Conservation (phyloP, 108 stramenopile species). For the Nitzschia sp. region DNA sequence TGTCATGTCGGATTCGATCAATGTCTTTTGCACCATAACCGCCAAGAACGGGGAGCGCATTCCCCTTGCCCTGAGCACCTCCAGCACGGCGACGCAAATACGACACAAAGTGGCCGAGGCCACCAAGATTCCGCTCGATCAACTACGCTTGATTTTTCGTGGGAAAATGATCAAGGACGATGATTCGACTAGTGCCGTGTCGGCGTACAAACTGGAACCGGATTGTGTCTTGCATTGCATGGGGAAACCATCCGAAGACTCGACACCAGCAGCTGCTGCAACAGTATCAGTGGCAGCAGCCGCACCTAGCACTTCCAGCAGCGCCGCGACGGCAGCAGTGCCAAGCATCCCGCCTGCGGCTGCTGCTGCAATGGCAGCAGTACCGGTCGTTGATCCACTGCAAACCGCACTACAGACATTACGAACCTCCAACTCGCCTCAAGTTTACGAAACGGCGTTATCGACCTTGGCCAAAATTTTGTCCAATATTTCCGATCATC, state of each 20-base stretch:
- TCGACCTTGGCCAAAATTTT: conserved; percentile 70
- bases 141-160: conserved; percentile 75
- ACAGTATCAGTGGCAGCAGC: conserved; percentile 22
- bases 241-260: conserved; percentile 61
- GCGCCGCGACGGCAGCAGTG: conserved; percentile 15
- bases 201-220: conserved; percentile 66
- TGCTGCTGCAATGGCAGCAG: conserved; percentile 12
- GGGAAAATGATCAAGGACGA: conserved; percentile 72
- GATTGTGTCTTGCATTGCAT: conserved; percentile 87
- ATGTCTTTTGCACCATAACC: conserved; percentile 37
- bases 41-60: conserved; percentile 34
- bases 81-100: conserved; percentile 45
- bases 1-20: conserved; percentile 6
- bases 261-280: conserved; percentile 17
- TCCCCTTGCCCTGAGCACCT: conserved; percentile 8
- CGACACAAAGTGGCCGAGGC: conserved; percentile 46
- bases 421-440: conserved; percentile 38
- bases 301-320: neutral
- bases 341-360: conserved; percentile 24
- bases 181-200: conserved; percentile 45
- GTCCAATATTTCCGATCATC: conserved; percentile 66
- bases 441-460: conserved; percentile 57
- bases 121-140: conserved; percentile 65
- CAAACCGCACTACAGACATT: conserved; percentile 51
- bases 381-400: conserved; percentile 34